phyloP scores from a whole-genome alignment of 352 stramenopile genomes.

The Peronospora tabacina region DNA sequence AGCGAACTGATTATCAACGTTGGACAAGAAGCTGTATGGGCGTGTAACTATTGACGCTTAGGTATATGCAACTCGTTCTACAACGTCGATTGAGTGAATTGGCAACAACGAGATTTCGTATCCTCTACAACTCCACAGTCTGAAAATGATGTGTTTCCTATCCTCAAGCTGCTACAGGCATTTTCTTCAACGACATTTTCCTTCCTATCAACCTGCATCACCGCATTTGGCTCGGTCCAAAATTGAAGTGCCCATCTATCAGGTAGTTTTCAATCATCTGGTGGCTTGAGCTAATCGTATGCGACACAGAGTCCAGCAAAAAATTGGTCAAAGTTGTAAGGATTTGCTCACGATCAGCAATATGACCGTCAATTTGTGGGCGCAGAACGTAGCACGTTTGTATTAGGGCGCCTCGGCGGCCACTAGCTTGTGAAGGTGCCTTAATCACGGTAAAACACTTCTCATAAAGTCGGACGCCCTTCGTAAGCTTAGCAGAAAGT shows the following conservation, averaged over 20 bases:
- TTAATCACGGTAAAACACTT: constrained; percentile 62
- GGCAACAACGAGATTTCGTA: constrained; percentile 8
- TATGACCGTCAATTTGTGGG: constrained; percentile 54
- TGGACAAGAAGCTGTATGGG: too few relatives aligned
- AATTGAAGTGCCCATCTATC: constrained; percentile 33
- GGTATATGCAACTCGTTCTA: constrained; percentile 25
- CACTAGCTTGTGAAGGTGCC: constrained; percentile 28
- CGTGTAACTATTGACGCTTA: constrained; percentile 22
- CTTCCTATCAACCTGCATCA: constrained; percentile 14
- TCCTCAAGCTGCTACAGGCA: constrained; percentile 4
- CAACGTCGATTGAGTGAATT: constrained; percentile 9
- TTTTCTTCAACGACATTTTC: constrained; percentile 13
- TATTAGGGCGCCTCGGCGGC: constrained; percentile 43
- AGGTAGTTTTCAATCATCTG: constrained; percentile 72
- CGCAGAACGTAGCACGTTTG: constrained; percentile 65
- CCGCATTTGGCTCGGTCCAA: constrained; percentile 8
- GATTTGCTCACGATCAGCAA: constrained; percentile 54
- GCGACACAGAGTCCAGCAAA: constrained; percentile 49
- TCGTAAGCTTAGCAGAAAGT: constrained; percentile 41
- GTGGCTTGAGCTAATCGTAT: constrained; percentile 56
- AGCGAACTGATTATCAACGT: too few relatives aligned
- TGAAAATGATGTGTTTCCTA: constrained; percentile 1
- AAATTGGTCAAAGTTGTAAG: constrained; percentile 59
- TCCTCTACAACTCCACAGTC: constrained; percentile 10
- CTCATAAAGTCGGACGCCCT: constrained; percentile 48